Base-by-base conservation (phyloP, 164 flowering plant species). In the Berberis vulgaris region DNA sequence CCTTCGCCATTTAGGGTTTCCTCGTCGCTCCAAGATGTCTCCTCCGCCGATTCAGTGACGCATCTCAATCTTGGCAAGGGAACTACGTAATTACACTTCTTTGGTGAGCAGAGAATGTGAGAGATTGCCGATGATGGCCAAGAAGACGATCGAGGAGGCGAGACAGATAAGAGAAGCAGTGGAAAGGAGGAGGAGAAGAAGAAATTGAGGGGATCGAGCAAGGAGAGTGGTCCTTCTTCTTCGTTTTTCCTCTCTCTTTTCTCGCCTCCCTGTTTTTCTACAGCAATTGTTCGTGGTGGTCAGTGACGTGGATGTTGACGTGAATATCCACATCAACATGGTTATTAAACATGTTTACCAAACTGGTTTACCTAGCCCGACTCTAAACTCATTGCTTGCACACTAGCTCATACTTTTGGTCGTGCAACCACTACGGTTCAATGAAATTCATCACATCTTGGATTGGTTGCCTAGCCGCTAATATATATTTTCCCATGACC, bases 1-100 rank as follows among this genome's bases (percentile, higher is more conserved):
- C 65, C 71, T n/a, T 68, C 69, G 5, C 50, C 54, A 2, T 2
- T 6, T 54, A 65, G 60, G 54, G 40, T 49, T 62, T 66, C 67
- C 7, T 43, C 54, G 2, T 58, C 49, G 5, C 49, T 59, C 63
- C 62, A 62, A n/a, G n/a, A n/a, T 11, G 41, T 72, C 67, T 81
- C 80, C 61, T 77, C 81, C 41, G 81, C 65, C 1, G 86, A 74
- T 46, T 71, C 74, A 5, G 81, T 55, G n/a, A 61, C 63, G 55
- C 83, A 71, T 49, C 43, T 75, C 2, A 63, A 10, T 13, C 58
- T 62, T 6, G 61, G 45, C 8, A 71, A 55, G 11, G 57, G n/a
- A n/a, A n/a, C n/a, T n/a, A 57, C 62, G 62, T 75, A 38, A 62
- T 50, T 50, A 26, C n/a, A 50, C 7, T 50, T 50, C 13, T 12